Conservation (phyloP, 441 rosid genomes). For the Erodium moschatum region DNA sequence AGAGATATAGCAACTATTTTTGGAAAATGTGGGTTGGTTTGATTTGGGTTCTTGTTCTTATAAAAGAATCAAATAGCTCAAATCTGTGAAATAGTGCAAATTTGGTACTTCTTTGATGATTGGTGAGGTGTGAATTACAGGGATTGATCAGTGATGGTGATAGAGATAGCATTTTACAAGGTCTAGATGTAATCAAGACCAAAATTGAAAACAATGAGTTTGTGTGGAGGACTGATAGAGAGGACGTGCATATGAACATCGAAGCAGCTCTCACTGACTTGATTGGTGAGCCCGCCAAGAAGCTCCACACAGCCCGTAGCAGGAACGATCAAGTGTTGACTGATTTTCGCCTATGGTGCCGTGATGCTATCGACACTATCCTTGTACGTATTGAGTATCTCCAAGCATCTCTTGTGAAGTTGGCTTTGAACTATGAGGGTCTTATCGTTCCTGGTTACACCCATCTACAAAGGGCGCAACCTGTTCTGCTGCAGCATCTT, state of each 20-base stretch:
- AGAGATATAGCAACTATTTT: conserved; percentile 35
- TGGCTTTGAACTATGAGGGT: conserved; percentile 59
- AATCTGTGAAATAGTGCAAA: neutral
- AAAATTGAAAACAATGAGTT: conserved; percentile 54
- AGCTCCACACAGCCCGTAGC: conserved; percentile 86
- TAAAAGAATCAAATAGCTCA: too few relatives aligned
- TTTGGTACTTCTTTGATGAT: neutral
- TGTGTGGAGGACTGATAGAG: conserved; percentile 85
- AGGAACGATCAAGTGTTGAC: conserved; percentile 85
- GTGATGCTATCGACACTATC: conserved; percentile 72
- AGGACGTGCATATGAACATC: conserved; percentile 96
- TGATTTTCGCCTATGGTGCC: conserved; percentile 86
- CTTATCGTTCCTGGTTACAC: conserved; percentile 86
- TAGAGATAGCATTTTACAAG: conserved; percentile 52
- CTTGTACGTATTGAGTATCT: conserved; percentile 35
- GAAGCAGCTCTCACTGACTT: conserved; percentile 85
- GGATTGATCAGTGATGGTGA: conserved; percentile 57
- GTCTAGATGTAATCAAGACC: conserved; percentile 64
- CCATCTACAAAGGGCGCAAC: conserved; percentile 90
- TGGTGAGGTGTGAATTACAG: conserved; percentile 25
- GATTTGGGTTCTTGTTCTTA: neutral
- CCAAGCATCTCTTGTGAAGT: conserved; percentile 50
- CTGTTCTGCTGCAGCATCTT: conserved; percentile 74
- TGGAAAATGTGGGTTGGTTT: neutral
- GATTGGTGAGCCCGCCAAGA: conserved; percentile 93